These are phyloP conservation scores for Candida hispaniensis DNA, from an alignment of 805 yeast species.

Conservation along the genomic window DNA sequence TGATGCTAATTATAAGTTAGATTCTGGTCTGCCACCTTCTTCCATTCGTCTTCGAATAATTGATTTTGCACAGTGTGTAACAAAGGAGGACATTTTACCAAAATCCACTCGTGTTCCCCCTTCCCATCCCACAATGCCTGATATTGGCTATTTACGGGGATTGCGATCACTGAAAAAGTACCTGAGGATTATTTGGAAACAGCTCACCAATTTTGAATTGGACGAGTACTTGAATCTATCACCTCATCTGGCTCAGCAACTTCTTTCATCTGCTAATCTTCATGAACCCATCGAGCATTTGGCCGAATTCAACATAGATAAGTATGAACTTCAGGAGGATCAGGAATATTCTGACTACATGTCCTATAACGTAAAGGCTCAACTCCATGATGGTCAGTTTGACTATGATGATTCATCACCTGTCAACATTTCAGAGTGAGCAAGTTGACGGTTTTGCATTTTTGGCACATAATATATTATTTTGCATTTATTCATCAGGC, in stretches of 20 bases:
- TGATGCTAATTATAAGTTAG: conserved; percentile 31
- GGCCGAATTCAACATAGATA: conserved; percentile 19
- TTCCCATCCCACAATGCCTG: conserved; percentile 48
- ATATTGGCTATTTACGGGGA: conserved; percentile 80
- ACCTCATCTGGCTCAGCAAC: conserved; percentile 9
- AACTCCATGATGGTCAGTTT: conserved; percentile 1
- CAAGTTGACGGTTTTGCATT: no score
- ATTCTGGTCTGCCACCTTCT: conserved; percentile 22
- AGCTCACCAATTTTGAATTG: conserved; percentile 35
- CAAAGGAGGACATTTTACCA: conserved; percentile 42
- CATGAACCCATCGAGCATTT: conserved; percentile 16
- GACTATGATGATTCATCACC: conserved; percentile 13
- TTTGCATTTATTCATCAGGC: no score
- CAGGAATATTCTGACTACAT: conserved; percentile 8
- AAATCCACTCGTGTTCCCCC: conserved; percentile 58
- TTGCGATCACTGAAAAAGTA: conserved; percentile 59
- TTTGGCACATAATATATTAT: no score
- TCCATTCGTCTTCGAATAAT: conserved; percentile 52
- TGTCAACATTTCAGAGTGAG: no score
- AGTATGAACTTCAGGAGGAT: conserved; percentile 10
- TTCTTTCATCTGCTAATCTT: conserved; percentile 1
- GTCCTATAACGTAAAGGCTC: conserved; percentile 12
- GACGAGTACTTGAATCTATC: conserved; percentile 15
- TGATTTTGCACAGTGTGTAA: conserved; percentile 91
- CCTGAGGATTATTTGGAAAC: conserved; percentile 48